Base-by-base conservation (phyloP, 2,329 filamentous ascomycete genomes). In the Penicillium griseofulvum region DNA sequence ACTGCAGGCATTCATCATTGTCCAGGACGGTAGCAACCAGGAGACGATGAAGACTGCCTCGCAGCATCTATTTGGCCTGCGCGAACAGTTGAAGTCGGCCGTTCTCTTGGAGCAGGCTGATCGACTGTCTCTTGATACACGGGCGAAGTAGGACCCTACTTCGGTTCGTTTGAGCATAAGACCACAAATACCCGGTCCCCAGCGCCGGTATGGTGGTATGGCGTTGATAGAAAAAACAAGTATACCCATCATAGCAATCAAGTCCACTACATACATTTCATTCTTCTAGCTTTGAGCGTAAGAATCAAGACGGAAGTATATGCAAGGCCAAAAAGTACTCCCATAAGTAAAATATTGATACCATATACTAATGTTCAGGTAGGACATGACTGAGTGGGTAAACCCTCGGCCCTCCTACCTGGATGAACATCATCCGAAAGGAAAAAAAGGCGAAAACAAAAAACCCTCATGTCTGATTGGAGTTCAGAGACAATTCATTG, bases 71-170 rank as follows among this genome's bases (percentile, higher is more conserved):
- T 73, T 81, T 60, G 73, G 68, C 1, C 76, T 87, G 59, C 81
- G 81, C 62, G 78, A 81, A 52, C 74, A 77, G 54, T 75, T 87
- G 70, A 83, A 80, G 62, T 73, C 72, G 10, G 81, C 80, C 16
- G 79, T 87, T 22, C 80, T 83, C 49, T 66, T 87, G 61, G 76
- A 79, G 44, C 76, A 81, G 43, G 82, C 81, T 1, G 83, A 87
- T 68, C 75, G 85, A 47, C 69, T 87, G 47, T 75, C 80, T 26
- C 71, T 87, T 58, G 84, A 87, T 66, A 84, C 83, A 3, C 76
- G 84, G 53, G 81, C 84, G 37, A 85, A 81, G 68, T 82, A 76
- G 67, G 38, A 11, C 33, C 22, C 26, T 49, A 29, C 31, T 48
- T 17, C n/a, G 34, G 34, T 38, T 42, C 4, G 9, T 33, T 26